Conservation (phyloP, 805 yeast genomes). For the Tetrapisispora iriomotensis region DNA sequence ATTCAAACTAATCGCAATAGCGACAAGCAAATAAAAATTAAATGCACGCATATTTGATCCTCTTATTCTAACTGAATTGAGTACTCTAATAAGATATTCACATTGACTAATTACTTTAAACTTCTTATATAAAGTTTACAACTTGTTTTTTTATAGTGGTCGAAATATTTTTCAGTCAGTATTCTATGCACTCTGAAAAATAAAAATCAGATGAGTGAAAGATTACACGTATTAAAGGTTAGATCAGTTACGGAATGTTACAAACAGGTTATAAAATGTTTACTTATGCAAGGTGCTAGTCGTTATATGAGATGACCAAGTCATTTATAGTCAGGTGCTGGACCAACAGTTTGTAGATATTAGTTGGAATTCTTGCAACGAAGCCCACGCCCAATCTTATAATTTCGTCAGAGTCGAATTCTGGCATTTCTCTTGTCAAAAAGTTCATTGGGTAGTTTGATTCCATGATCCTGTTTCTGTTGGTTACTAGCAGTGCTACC, state of each 20-base stretch:
- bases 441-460: slow-evolving; percentile 60
- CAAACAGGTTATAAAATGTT: no score
- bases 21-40: not conserved
- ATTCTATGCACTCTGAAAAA: no score
- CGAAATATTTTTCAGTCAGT: no score
- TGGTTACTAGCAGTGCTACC: slow-evolving; percentile 65
- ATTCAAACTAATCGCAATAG: not conserved
- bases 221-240: no score
- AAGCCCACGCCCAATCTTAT: slow-evolving; percentile 73
- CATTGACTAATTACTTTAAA: no score
- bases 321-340: slow-evolving; percentile 22
- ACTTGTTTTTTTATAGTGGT: no score
- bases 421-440: slow-evolving; percentile 57
- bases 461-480: slow-evolving; percentile 51
- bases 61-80: not conserved
- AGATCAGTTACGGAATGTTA: no score
- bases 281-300: no score
- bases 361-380: slow-evolving; percentile 61
- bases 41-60: not conserved
- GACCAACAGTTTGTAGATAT: slow-evolving; percentile 37
- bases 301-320: slow-evolving; percentile 1
- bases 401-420: slow-evolving; percentile 59
- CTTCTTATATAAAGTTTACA: no score
- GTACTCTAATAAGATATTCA: no score
- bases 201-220: no score